Percentiles rank a stretch among this genome's conserved stretches.
These are phyloP conservation scores for Coemansia nantahalensis DNA, from an alignment of 192 early-diverging fungal genomes.

Conservation along the genomic window DNA sequence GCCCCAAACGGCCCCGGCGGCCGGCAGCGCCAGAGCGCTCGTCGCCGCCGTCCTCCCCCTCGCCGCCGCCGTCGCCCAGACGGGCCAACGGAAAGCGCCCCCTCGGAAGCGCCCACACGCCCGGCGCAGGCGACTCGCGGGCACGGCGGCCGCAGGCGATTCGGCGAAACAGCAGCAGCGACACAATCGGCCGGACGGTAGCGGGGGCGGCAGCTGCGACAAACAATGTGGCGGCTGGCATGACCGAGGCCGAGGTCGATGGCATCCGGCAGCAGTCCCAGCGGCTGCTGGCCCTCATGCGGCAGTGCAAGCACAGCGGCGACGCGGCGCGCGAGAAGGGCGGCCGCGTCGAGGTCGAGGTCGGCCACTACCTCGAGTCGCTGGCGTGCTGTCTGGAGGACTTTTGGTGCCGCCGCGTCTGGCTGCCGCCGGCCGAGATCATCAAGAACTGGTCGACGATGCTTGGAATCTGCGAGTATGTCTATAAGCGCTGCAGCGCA, in stretches of 20 bases:
- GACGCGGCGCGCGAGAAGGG: constrained; percentile 32
- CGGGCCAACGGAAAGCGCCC: background rate
- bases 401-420: constrained; percentile 37
- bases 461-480: constrained; percentile 35
- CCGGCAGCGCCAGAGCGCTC: background rate
- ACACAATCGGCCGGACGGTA: background rate
- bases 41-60: background rate
- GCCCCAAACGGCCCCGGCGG: constrained; percentile 17
- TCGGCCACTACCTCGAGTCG: constrained; percentile 45
- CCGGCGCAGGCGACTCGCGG: background rate
- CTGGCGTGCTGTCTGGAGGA: constrained; percentile 47
- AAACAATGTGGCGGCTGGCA: background rate
- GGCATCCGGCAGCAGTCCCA: constrained; percentile 23
- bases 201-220: background rate
- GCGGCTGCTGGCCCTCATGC: constrained; percentile 29
- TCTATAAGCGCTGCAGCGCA: constrained; percentile 18
- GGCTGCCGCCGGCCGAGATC: constrained; percentile 17
- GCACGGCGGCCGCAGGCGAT: background rate
- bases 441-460: constrained; percentile 45
- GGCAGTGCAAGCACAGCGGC: constrained; percentile 41
- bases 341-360: constrained; percentile 26
- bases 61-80: background rate
- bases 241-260: constrained; percentile 22
- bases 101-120: too few species aligned
- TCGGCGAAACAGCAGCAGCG: background rate